Evolutionary conservation across 2,329 filamentous ascomycete species (phyloP), one percentile per base, ranked within the genome.

Genomic region (Colletotrichum lentis): DNA sequence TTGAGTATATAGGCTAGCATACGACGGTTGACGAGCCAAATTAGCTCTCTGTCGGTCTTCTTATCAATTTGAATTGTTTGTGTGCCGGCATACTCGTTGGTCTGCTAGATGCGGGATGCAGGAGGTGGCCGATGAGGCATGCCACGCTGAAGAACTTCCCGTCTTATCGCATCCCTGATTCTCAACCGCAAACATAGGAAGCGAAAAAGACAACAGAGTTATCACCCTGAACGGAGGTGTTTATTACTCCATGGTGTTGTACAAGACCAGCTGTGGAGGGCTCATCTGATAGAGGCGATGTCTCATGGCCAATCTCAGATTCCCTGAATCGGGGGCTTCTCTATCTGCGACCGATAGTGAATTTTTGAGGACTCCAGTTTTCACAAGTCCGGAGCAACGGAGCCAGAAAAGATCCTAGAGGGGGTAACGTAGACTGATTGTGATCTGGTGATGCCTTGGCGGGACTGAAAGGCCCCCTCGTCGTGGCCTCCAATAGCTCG

Each of bases 1-100:
- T 81, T 83, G 57, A 83, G 76, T 73, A 85, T 83, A 73, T 84
- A 85, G 16, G 80, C 82, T 54, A 87, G 75, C 60, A 84, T 80
- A 44, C 80, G 77, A 50, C 82, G 80, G 74, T 87, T 86, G 66
- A 80, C 73, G 73, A 76, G 72, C 84, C 84, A 73, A 80, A 84
- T 70, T 75, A 85, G 72, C 74, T 82, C 69, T 78, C 77, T 73
- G 80, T 85, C 85, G 69, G 84, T 80, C 67, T 83, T 78, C 41
- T 84, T 79, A 55, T 85, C 85, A 72, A 85, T 84, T 62, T 83
- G 69, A n/a, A 75, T 64, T 8, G 69, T 56, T 10, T 56, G 60
- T 10, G 44, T 50, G 18, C 49, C 39, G 20, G 68, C 55, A 22
- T 54, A 68, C 8, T 43, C 56, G 12, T 52, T 43, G 24, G 60